Evolutionary conservation across 805 yeast genomes (phyloP).

Genomic region (Isabelozyma heimii): DNA sequence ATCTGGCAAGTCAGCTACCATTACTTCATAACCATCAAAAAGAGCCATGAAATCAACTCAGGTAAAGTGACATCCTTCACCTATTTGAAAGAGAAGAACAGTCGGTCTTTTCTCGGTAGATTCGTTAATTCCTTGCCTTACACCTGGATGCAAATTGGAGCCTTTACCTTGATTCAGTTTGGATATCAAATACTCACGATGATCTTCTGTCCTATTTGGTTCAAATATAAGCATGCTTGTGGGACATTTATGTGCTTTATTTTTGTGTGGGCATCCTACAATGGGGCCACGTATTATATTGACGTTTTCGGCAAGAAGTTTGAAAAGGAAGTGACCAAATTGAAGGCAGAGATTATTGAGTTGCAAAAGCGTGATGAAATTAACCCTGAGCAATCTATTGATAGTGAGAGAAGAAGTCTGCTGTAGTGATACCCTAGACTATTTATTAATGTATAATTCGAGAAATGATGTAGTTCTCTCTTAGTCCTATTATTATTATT

Average conservation of each 20-base stretch:
- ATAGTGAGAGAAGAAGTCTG: too few species aligned
- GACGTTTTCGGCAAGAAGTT: conserved; percentile 89
- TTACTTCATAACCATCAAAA: conserved; percentile 81
- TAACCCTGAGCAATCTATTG: too few species aligned
- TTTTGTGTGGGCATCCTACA: conserved; percentile 78
- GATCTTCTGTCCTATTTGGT: conserved; percentile 89
- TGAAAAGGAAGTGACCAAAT: conserved; percentile 75
- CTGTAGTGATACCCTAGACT: too few species aligned
- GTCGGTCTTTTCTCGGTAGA: conserved; percentile 62
- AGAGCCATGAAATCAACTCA: conserved; percentile 75
- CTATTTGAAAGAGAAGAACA: conserved; percentile 71
- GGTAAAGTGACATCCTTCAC: conserved; percentile 89
- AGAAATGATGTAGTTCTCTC: too few species aligned
- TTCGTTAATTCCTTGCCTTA: conserved; percentile 82
- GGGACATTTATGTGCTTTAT: conserved; percentile 65
- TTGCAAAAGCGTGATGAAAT: conserved; percentile 38
- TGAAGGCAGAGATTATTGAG: conserved; percentile 68
- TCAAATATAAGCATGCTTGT: conserved; percentile 64
- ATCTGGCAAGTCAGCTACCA: conserved; percentile 91
- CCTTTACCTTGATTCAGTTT: conserved; percentile 84
- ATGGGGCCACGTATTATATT: conserved; percentile 93
- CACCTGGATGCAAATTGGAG: conserved; percentile 77
- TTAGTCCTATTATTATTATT: too few species aligned
- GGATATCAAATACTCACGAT: conserved; percentile 82
- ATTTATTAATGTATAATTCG: too few species aligned